Percentiles rank a stretch among this genome's conserved stretches.
Conservation (phyloP, 768 basidiomycete species). For the Pholiota conissans region DNA sequence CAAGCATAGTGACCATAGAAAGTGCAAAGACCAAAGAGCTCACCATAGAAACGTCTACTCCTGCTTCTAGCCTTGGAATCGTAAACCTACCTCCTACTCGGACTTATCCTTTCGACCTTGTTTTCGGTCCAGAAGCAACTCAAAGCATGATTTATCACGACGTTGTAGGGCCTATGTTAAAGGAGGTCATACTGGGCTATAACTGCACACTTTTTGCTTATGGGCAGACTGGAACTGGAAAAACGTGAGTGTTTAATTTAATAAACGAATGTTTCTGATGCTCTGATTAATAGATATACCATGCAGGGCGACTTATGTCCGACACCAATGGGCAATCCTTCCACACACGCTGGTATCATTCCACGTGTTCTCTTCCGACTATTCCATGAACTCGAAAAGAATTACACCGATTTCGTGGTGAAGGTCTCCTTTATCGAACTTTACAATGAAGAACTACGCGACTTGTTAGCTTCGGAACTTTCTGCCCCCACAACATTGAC, state of each 20-base stretch:
- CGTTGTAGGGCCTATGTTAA: conserved; percentile 89
- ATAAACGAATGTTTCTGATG: conserved; percentile 1
- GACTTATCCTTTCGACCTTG: conserved; percentile 93
- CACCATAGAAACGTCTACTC: conserved; percentile 76
- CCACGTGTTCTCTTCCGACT: conserved; percentile 90
- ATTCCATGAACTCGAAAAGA: conserved; percentile 83
- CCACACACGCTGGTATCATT: conserved; percentile 90
- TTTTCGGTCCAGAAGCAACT: conserved; percentile 96
- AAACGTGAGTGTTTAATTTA: conserved; percentile 70
- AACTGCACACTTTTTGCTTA: conserved; percentile 98
- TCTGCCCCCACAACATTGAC: conserved; percentile 60
- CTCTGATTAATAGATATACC: conserved; percentile 60
- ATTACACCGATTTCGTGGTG: conserved; percentile 82
- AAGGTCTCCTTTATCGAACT: conserved; percentile 93
- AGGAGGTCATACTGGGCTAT: conserved; percentile 93
- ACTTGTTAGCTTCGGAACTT: conserved; percentile 84
- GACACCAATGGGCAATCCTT: conserved; percentile 86
- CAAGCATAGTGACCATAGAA: conserved; percentile 78
- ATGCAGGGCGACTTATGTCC: conserved; percentile 94
- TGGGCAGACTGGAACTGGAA: conserved; percentile 98
- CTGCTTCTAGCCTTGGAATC: conserved; percentile 70
- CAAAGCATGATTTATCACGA: conserved; percentile 93
- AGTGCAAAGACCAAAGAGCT: conserved; percentile 77
- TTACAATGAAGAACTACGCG: conserved; percentile 98
- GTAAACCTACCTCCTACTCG: conserved; percentile 73